These are phyloP conservation scores for Barnettozyma siamensis DNA, from an alignment of 805 yeast genomes.

Conservation along the genomic window DNA sequence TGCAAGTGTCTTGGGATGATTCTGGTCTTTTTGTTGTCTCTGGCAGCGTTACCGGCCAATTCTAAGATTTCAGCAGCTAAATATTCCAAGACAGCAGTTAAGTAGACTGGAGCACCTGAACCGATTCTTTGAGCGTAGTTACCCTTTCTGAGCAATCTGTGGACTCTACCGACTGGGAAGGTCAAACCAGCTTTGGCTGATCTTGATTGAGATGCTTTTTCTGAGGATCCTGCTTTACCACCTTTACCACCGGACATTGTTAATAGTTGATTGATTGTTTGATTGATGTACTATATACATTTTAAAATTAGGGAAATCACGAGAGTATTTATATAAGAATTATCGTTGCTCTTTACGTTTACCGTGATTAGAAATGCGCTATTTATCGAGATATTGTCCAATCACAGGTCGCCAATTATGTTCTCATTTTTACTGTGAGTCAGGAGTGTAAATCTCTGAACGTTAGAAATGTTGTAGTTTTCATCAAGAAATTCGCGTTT, in stretches of 20 bases:
- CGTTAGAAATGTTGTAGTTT: constrained; percentile 5
- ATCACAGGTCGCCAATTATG: constrained; percentile 1
- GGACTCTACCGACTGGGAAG: constrained; percentile 99
- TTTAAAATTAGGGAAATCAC: background rate
- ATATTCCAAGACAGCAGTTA: constrained; percentile 95
- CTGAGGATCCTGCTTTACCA: constrained; percentile 93
- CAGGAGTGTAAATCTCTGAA: constrained; percentile 9
- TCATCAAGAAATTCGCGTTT: constrained; percentile 4
- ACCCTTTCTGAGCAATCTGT: constrained; percentile 93
- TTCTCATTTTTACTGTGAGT: constrained; percentile 10
- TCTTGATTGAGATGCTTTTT: constrained; percentile 96
- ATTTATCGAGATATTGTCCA: constrained; percentile 12
- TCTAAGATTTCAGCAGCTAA: constrained; percentile 97
- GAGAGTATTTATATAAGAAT: background rate
- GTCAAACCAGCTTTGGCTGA: constrained; percentile 98
- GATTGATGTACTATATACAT: no score
- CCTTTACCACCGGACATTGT: constrained; percentile 65
- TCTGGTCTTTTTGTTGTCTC: constrained; percentile 99
- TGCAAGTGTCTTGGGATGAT: constrained; percentile 98
- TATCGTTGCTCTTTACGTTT: background rate
- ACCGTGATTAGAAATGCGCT: constrained; percentile 7
- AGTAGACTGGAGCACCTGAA: constrained; percentile 98
- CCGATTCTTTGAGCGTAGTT: constrained; percentile 98
- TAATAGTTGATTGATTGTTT: no score
- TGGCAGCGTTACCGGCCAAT: constrained; percentile 98